These are phyloP conservation scores for Paramecium primaurelia DNA, from an alignment of 73 alveolate genomes.

Conservation along the genomic window DNA sequence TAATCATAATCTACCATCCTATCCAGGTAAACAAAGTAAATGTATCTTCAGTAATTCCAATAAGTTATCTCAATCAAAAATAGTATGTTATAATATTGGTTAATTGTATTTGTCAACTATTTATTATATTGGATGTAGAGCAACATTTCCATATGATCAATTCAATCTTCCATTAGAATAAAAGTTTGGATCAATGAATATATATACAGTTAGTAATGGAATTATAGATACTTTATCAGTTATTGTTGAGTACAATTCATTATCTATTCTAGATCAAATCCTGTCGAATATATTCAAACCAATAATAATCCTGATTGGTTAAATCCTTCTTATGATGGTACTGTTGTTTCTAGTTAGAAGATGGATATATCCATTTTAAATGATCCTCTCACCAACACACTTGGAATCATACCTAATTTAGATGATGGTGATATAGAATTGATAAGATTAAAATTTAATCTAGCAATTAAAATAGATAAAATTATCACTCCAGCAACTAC, in stretches of 20 bases:
- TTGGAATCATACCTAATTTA: neutral
- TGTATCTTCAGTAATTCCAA: neutral
- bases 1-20: constrained; percentile 35
- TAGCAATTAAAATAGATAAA: neutral
- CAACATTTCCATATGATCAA: constrained; percentile 58
- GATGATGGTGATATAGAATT: constrained; percentile 7
- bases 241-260: neutral
- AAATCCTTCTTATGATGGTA: neutral
- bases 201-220: constrained; percentile 16
- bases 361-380: neutral
- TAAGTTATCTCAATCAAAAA: neutral
- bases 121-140: constrained; percentile 49
- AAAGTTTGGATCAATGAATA: constrained; percentile 42
- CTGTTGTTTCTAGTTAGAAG: neutral
- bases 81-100: constrained; percentile 46
- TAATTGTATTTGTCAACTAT: neutral
- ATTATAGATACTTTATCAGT: neutral
- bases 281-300: constrained; percentile 5
- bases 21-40: neutral
- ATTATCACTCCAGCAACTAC: neutral
- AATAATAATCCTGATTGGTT: constrained; percentile 28
- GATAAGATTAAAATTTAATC: neutral
- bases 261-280: neutral
- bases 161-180: constrained; percentile 44
- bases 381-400: neutral